These are phyloP conservation scores for Bryoerythrophyllum caledonicum DNA, from an alignment of 225 moss, liverwort and hornwort genomes.

Conservation along the genomic window DNA sequence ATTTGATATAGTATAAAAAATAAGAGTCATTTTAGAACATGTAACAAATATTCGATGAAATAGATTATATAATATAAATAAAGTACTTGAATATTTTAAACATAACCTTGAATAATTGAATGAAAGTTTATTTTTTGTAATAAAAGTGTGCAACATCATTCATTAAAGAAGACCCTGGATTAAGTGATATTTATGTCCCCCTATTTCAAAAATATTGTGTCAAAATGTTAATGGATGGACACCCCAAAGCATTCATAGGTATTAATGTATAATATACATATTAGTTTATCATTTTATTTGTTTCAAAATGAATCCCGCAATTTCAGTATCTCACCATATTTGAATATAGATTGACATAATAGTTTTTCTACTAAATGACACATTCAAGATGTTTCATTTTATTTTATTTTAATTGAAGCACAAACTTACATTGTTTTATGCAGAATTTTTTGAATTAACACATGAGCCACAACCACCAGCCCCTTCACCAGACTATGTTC, in stretches of 20 bases:
- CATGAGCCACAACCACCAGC: slow-evolving; percentile 49
- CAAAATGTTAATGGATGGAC: slow-evolving; percentile 35
- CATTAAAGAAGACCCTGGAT: slow-evolving; percentile 34
- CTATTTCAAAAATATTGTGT: slow-evolving; percentile 40
- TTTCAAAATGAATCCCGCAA: neutral
- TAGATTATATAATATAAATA: neutral
- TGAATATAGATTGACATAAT: neutral
- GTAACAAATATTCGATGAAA: neutral
- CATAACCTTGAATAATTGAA: fast-evolving
- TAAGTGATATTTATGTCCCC: slow-evolving; percentile 37
- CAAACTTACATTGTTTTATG: neutral
- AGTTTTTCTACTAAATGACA: too few relatives aligned
- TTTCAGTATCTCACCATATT: neutral
- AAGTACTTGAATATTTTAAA: neutral
- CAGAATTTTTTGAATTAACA: slow-evolving; percentile 56
- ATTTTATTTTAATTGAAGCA: too few relatives aligned
- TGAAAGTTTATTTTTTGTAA: neutral
- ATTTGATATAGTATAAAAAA: fast-evolving
- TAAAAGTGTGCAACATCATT: slow-evolving; percentile 27
- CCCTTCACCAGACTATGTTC: slow-evolving; percentile 42
- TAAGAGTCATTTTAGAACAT: too few relatives aligned
- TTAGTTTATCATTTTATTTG: fast-evolving
- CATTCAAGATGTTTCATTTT: too few relatives aligned
- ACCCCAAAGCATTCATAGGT: slow-evolving; percentile 53
- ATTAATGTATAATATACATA: neutral